A percentile compares a stretch with the other conserved stretches of the same genome.
These are phyloP conservation scores for Mortierella sp. DNA, from an alignment of 371 early-diverging fungal species.

Conservation along the genomic window DNA sequence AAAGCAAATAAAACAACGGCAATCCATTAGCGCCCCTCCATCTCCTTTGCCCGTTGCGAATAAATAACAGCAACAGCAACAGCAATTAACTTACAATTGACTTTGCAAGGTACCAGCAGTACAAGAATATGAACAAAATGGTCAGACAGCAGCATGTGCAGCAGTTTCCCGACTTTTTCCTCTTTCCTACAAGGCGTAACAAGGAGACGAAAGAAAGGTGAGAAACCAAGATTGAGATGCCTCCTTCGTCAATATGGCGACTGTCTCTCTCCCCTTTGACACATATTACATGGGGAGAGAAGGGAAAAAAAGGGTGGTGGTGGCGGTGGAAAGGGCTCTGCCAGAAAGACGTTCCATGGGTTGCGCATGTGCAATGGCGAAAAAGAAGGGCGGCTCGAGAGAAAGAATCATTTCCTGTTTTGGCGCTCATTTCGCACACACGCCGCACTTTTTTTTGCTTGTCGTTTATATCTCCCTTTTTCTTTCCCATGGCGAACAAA, in stretches of 20 bases:
- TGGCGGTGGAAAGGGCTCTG: no score
- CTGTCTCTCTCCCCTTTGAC: not conserved
- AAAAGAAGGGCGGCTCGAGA: no score
- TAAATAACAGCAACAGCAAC: no score
- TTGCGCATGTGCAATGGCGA: no score
- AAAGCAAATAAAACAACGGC: not conserved
- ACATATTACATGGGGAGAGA: no score
- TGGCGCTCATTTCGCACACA: not conserved
- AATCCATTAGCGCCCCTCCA: no score
- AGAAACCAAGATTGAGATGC: not conserved
- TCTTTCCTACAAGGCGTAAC: not conserved
- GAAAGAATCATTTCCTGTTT: constrained; percentile 8
- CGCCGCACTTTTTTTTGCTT: not conserved
- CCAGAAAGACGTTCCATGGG: no score
- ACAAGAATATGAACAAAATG: constrained; percentile 15
- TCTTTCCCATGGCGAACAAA: no score
- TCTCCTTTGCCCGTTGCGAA: no score
- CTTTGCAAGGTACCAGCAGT: constrained; percentile 15
- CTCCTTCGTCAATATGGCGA: no score
- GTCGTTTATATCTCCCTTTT: not conserved
- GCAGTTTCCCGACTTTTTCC: constrained; percentile 17
- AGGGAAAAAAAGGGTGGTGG: no score
- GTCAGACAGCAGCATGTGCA: constrained; percentile 35
- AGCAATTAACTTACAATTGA: constrained; percentile 21
- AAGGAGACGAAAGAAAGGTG: not conserved